Conservation (phyloP, 257 asterid species). For the Fraxinus americana region DNA sequence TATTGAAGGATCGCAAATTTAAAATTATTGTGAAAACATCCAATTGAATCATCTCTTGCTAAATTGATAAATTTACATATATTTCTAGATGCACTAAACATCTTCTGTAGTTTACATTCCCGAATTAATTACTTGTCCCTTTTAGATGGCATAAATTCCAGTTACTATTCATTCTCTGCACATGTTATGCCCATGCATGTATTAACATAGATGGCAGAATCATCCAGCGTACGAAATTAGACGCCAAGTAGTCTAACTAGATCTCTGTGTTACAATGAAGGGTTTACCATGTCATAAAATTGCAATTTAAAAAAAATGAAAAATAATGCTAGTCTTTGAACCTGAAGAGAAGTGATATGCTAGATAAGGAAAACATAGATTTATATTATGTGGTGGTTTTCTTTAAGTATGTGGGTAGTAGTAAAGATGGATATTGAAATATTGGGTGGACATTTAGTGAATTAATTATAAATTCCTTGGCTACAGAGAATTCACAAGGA, state of each 20-base stretch:
- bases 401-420: not conserved
- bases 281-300: not conserved
- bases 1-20: not conserved
- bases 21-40: not conserved
- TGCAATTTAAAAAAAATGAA: not conserved
- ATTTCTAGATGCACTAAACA: not conserved
- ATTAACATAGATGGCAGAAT: not conserved
- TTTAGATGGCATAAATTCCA: not conserved
- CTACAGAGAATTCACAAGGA: not conserved
- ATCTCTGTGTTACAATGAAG: not conserved
- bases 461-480: not conserved
- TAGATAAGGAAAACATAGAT: not conserved
- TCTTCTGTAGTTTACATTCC: not conserved
- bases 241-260: not conserved
- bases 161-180: not conserved
- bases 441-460: not conserved
- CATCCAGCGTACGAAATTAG: not conserved
- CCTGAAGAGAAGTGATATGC: not conserved
- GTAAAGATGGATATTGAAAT: not conserved
- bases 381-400: not conserved
- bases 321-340: not conserved
- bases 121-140: not conserved
- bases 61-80: not conserved
- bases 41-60: not conserved
- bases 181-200: not conserved